phyloP scores from a whole-genome alignment of 352 stramenopile species.

The Globisporangium recalcitrans region DNA sequence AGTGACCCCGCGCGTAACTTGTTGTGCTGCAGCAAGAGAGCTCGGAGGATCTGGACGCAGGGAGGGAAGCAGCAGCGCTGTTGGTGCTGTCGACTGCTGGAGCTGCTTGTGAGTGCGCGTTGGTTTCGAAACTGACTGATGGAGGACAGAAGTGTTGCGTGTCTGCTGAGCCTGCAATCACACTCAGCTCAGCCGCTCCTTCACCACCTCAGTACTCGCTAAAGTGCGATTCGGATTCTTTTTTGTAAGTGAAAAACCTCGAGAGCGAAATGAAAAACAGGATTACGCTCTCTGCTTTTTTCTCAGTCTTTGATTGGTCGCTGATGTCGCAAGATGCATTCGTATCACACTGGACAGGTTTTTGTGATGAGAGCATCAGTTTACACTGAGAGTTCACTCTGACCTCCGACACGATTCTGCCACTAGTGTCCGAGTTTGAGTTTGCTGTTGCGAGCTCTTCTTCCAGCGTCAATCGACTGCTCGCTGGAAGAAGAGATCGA shows the following conservation, averaged over 20 bases:
- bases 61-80: not conserved
- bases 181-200: not conserved
- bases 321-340: no score
- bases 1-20: not conserved
- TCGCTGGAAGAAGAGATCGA: not conserved
- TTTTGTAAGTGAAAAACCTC: not conserved
- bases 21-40: not conserved
- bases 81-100: not conserved
- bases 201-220: slow-evolving; percentile 1
- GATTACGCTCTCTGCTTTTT: no score
- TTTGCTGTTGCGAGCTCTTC: no score
- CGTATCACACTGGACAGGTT: no score
- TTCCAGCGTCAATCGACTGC: no score
- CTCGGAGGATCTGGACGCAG: not conserved
- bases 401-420: no score
- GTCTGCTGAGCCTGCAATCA: no score
- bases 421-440: no score
- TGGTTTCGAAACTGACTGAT: not conserved
- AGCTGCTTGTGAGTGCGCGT: not conserved
- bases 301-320: no score
- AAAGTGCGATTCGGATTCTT: slow-evolving; percentile 3
- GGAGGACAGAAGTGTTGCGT: not conserved
- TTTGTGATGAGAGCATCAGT: no score
- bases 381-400: no score
- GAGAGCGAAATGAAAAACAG: no score